A percentile compares a stretch with the other conserved stretches of the same genome.
These are phyloP conservation scores for Tolypocladium tundrense DNA, from an alignment of 2,329 filamentous ascomycete genomes.

Conservation along the genomic window DNA sequence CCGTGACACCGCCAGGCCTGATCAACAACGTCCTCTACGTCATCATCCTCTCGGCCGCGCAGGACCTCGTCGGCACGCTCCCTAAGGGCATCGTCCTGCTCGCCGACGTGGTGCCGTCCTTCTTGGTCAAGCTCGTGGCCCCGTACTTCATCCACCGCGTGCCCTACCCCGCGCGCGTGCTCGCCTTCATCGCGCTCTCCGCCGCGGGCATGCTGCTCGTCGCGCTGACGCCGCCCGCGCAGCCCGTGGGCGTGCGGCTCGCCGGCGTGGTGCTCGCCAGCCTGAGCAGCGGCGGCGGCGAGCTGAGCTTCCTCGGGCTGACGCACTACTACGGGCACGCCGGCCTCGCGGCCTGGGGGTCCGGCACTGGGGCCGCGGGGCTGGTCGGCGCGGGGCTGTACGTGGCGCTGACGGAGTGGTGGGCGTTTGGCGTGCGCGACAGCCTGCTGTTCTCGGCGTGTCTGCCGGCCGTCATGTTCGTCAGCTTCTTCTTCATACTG, in stretches of 20 bases:
- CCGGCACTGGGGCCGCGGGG: conserved; percentile 82
- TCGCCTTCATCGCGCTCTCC: conserved; percentile 66
- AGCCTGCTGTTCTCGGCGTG: conserved; percentile 71
- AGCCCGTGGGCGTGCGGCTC: conserved; percentile 64
- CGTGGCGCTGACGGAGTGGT: conserved; percentile 70
- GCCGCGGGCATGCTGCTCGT: conserved; percentile 82
- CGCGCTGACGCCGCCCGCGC: conserved; percentile 60
- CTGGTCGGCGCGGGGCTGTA: conserved; percentile 82
- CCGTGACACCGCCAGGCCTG: conserved; percentile 16
- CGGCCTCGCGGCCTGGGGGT: conserved; percentile 84
- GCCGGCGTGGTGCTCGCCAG: conserved; percentile 77
- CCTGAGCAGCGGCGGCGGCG: conserved; percentile 75
- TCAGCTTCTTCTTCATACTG: conserved; percentile 76
- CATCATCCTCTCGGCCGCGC: conserved; percentile 87
- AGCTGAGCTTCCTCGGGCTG: conserved; percentile 81
- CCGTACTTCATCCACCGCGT: conserved; percentile 90
- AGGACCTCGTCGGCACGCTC: conserved; percentile 86
- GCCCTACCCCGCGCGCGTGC: conserved; percentile 66
- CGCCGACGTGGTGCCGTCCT: conserved; percentile 83
- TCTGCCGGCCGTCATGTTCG: conserved; percentile 70
- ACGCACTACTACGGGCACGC: conserved; percentile 89
- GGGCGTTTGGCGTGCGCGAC: conserved; percentile 61
- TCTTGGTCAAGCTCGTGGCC: conserved; percentile 75
- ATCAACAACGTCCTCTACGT: conserved; percentile 99
- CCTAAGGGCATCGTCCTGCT: conserved; percentile 91